Evolutionary conservation across 805 yeast species (phyloP).

Genomic region (Schizosaccharomyces lindneri): DNA sequence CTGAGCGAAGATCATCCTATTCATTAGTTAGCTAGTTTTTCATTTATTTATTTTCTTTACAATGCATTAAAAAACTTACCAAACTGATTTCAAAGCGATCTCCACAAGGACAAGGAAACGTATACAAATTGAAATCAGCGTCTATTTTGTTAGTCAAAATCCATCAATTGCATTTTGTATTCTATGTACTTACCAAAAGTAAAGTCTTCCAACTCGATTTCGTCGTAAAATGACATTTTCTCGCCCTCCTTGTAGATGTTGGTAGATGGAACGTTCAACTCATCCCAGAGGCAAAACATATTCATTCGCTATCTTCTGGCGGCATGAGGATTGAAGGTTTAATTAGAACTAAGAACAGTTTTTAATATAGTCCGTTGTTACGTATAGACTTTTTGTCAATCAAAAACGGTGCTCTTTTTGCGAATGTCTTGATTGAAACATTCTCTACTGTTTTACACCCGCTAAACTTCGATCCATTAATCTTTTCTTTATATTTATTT

Average conservation of each 20-base stretch:
- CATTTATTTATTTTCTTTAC: constrained; percentile 5
- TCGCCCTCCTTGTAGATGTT: neutral
- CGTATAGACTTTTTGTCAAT: too few species aligned
- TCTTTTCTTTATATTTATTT: too few species aligned
- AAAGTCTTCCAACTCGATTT: constrained; percentile 92
- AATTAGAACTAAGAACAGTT: too few species aligned
- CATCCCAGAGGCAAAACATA: too few species aligned
- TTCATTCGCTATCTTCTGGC: too few species aligned
- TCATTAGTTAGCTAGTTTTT: constrained; percentile 10
- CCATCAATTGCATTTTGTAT: neutral
- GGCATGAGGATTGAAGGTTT: too few species aligned
- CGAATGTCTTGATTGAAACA: too few species aligned
- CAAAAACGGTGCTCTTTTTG: too few species aligned
- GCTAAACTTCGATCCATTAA: too few species aligned
- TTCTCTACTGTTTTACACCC: too few species aligned
- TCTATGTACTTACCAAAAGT: constrained; percentile 25
- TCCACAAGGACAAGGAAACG: constrained; percentile 96
- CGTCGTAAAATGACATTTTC: constrained; percentile 41
- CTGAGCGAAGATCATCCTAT: constrained; percentile 58
- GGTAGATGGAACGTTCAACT: neutral
- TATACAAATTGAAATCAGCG: constrained; percentile 52
- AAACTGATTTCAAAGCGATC: constrained; percentile 62
- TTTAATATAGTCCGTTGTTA: too few species aligned
- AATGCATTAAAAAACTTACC: neutral
- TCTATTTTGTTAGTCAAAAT: constrained; percentile 11